Conservation (phyloP, 116 monocot species). For the Dioscorea cayenensis region DNA sequence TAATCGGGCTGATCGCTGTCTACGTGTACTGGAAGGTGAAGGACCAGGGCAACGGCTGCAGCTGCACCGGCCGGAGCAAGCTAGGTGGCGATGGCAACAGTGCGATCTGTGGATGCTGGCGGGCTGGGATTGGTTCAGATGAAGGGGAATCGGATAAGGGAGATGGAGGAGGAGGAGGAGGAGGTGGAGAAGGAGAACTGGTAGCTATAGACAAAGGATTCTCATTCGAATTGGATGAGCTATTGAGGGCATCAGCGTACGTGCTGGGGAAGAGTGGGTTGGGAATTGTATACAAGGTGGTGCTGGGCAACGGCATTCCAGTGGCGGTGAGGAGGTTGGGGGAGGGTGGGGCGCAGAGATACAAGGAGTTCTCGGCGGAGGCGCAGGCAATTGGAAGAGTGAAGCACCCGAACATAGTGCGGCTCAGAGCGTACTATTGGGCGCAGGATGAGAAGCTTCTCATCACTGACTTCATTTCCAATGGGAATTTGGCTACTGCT, state of each 20-base stretch:
- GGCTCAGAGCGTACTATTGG: conserved; percentile 86
- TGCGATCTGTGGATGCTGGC: conserved; percentile 5
- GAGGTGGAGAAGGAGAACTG: conserved; percentile 37
- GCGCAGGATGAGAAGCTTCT: conserved; percentile 85
- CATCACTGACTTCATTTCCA: conserved; percentile 75
- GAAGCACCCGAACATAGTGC: conserved; percentile 73
- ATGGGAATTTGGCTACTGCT: conserved; percentile 73
- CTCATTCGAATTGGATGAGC: conserved; percentile 74
- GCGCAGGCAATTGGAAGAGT: conserved; percentile 54
- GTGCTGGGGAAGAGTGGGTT: conserved; percentile 78
- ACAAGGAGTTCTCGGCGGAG: conserved; percentile 85
- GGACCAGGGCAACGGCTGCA: conserved; percentile 24
- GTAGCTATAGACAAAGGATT: conserved; percentile 78
- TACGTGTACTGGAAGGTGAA: conserved; percentile 72
- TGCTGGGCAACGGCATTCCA: conserved; percentile 64
- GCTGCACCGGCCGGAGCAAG: conserved; percentile 31
- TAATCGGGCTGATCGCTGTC: conserved; percentile 49
- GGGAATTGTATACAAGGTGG: conserved; percentile 98
- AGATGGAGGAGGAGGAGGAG: neutral
- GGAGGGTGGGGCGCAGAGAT: conserved; percentile 39
- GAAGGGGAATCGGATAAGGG: conserved; percentile 3
- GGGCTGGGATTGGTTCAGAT: conserved; percentile 1
- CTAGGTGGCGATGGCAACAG: conserved; percentile 8
- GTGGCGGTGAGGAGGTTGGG: conserved; percentile 76
- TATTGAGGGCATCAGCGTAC: conserved; percentile 87